Percentiles rank a stretch among this genome's conserved stretches.
phyloP scores from a whole-genome alignment of 192 early-diverging fungal genomes.

The Backusella westeae region DNA sequence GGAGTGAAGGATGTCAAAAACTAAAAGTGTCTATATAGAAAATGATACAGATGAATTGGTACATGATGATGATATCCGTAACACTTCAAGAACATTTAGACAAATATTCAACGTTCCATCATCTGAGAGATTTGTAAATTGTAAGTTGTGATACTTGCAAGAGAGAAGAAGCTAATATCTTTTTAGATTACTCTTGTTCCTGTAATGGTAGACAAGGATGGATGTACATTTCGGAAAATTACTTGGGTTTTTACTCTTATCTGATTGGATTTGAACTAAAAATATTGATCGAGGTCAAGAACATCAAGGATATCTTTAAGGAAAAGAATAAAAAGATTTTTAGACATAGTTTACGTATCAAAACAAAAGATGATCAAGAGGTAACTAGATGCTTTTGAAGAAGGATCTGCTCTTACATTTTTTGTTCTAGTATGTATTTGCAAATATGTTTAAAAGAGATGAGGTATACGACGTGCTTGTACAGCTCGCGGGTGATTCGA shows the following conservation, averaged over 20 bases:
- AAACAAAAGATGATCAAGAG: constrained; percentile 76
- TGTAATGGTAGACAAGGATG: constrained; percentile 89
- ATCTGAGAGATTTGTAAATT: constrained; percentile 88
- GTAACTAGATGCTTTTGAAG: constrained; percentile 34
- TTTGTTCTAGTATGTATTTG: constrained; percentile 71
- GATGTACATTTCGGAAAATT: constrained; percentile 94
- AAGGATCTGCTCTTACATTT: not conserved
- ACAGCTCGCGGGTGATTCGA: constrained; percentile 82
- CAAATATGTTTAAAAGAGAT: constrained; percentile 95
- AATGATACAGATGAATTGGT: constrained; percentile 77
- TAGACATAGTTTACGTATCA: constrained; percentile 85
- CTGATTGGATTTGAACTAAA: constrained; percentile 92
- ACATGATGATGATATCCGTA: constrained; percentile 84
- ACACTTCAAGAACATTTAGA: constrained; percentile 84
- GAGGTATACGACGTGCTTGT: constrained; percentile 91
- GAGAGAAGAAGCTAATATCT: not conserved
- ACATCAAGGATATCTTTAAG: constrained; percentile 83
- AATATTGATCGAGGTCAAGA: constrained; percentile 86
- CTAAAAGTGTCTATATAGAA: constrained; percentile 41
- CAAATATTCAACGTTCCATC: constrained; percentile 82
- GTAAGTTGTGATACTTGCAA: constrained; percentile 35
- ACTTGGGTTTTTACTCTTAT: constrained; percentile 94
- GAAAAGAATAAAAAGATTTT: constrained; percentile 85
- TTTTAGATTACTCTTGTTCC: constrained; percentile 87
- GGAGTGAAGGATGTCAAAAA: too few species aligned